Conservation (phyloP, 1,139 yeast genomes). For the Debaryomycetaceae sp. region DNA sequence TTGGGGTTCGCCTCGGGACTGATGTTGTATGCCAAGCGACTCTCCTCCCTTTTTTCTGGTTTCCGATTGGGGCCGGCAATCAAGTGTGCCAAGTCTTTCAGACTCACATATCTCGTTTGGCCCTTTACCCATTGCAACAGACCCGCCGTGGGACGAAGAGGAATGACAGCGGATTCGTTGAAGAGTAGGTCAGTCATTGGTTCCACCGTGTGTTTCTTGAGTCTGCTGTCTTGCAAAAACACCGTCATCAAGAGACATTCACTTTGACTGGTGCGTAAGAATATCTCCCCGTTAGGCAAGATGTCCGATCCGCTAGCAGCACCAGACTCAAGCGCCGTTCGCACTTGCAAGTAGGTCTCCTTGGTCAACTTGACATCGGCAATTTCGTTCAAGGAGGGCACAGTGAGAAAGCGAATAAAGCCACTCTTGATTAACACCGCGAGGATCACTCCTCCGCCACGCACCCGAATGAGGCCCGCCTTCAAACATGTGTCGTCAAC, state of each 20-base stretch:
- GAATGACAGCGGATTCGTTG: conserved; percentile 57
- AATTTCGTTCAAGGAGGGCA: conserved; percentile 38
- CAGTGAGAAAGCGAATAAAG: conserved; percentile 32
- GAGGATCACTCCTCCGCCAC: conserved; percentile 30
- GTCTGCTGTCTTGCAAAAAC: conserved; percentile 34
- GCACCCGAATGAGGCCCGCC: conserved; percentile 29
- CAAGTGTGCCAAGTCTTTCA: conserved; percentile 54
- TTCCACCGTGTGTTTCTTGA: conserved; percentile 14
- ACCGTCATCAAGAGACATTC: conserved; percentile 44
- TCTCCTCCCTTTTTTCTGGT: conserved; percentile 50
- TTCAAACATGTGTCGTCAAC: conserved; percentile 60
- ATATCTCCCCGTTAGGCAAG: conserved; percentile 68
- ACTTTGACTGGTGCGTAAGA: conserved; percentile 53
- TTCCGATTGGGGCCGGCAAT: conserved; percentile 61
- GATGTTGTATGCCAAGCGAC: conserved; percentile 52
- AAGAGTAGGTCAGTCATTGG: conserved; percentile 48
- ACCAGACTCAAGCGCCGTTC: conserved; percentile 20
- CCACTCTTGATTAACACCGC: conserved; percentile 37
- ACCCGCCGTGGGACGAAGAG: conserved; percentile 76
- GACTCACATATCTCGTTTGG: conserved; percentile 48
- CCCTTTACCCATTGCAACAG: conserved; percentile 89
- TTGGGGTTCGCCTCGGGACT: conserved; percentile 44
- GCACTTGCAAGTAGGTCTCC: conserved; percentile 24
- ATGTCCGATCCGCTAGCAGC: conserved; percentile 30
- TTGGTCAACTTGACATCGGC: conserved; percentile 34